Evolutionary conservation across 331 rosid genomes (phyloP).

Genomic region (Acacia concinna): DNA sequence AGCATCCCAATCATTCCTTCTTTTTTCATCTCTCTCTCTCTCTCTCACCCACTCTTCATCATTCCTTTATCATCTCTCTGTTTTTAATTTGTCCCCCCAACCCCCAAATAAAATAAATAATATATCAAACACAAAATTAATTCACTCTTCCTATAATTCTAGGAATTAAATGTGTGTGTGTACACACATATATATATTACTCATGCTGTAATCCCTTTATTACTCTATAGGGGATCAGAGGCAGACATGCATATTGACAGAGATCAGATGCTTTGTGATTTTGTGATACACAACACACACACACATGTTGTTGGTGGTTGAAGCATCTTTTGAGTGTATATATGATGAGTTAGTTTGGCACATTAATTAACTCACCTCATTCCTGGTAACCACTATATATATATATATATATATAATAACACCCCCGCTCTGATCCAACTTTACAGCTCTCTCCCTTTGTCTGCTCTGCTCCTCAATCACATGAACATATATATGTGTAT

Average conservation of each 20-base stretch:
- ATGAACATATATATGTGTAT: background rate
- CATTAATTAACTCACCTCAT: background rate
- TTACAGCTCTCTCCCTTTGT: background rate
- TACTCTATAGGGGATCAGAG: too few relatives aligned
- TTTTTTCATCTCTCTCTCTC: background rate
- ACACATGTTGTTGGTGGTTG: background rate
- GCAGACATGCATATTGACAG: too few relatives aligned
- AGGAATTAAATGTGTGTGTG: background rate
- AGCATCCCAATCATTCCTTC: conserved; percentile 22
- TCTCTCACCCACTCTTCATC: background rate
- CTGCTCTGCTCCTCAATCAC: background rate
- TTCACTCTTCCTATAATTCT: background rate
- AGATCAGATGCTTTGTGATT: too few relatives aligned
- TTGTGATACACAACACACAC: too few relatives aligned
- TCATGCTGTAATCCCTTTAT: background rate
- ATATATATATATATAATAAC: too few relatives aligned
- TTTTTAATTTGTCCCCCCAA: background rate
- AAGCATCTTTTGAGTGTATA: background rate
- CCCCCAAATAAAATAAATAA: too few relatives aligned
- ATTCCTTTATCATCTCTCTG: background rate
- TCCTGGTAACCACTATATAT: background rate
- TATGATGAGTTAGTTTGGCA: background rate
- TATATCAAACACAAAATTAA: background rate
- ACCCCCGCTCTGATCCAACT: background rate
- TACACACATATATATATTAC: background rate